phyloP scores from a whole-genome alignment of 768 basidiomycete genomes.

The Mycena polygramma region DNA sequence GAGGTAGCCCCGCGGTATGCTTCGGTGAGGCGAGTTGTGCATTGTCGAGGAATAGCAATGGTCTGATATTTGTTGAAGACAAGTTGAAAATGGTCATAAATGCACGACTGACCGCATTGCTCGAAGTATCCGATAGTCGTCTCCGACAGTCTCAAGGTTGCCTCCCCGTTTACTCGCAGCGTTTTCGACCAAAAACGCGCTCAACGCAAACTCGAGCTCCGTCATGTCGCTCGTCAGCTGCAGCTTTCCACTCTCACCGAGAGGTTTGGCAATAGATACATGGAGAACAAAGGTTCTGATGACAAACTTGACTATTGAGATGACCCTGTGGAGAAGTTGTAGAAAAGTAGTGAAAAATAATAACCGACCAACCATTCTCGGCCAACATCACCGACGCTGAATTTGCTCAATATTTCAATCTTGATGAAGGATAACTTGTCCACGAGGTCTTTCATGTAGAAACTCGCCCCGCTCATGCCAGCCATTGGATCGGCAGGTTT shows the following conservation, averaged over 20 bases:
- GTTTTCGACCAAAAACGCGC: slow-evolving; percentile 77
- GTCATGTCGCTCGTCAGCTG: slow-evolving; percentile 98
- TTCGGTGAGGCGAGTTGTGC: slow-evolving; percentile 71
- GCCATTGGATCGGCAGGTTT: slow-evolving; percentile 76
- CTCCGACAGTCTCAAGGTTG: slow-evolving; percentile 82
- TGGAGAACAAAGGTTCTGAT: slow-evolving; percentile 92
- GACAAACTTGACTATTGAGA: slow-evolving; percentile 79
- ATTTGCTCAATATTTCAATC: slow-evolving; percentile 78
- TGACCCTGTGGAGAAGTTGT: slow-evolving; percentile 58
- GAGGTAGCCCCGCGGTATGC: slow-evolving; percentile 83
- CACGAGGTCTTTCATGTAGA: slow-evolving; percentile 92
- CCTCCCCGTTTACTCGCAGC: slow-evolving; percentile 70
- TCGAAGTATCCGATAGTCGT: slow-evolving; percentile 88
- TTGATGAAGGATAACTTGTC: slow-evolving; percentile 91
- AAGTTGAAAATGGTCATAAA: not conserved
- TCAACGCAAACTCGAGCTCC: slow-evolving; percentile 92
- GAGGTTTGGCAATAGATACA: slow-evolving; percentile 91
- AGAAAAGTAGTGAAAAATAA: slow-evolving; percentile 1
- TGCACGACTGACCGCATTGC: slow-evolving; percentile 79
- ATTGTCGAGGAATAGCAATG: slow-evolving; percentile 91
- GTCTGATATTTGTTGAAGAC: slow-evolving; percentile 58
- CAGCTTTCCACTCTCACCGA: slow-evolving; percentile 94
- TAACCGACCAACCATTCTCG: slow-evolving; percentile 74
- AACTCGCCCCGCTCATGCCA: slow-evolving; percentile 76
- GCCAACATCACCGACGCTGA: slow-evolving; percentile 77